Evolutionary conservation across 768 basidiomycete genomes (phyloP).

Genomic region (Suillus alpinus): DNA sequence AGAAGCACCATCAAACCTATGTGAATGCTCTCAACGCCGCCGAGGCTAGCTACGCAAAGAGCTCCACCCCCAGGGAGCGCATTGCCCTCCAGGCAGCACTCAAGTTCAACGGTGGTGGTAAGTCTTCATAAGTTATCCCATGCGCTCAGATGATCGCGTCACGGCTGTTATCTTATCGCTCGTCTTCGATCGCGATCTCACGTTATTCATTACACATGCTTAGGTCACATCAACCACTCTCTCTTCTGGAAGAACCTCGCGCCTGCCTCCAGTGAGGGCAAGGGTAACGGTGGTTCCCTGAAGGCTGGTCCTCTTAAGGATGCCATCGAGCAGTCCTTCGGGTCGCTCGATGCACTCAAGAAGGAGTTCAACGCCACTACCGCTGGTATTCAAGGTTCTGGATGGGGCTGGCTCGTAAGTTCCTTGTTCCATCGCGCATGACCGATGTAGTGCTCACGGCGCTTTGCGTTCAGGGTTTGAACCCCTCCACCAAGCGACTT

Average conservation of each 20-base stretch:
- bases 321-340: slow-evolving; percentile 63
- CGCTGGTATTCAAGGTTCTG: slow-evolving; percentile 86
- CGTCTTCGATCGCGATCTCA: slow-evolving; percentile 11
- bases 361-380: slow-evolving; percentile 84
- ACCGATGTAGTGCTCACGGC: slow-evolving; percentile 1
- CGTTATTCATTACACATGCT: slow-evolving; percentile 10
- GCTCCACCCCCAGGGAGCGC: slow-evolving; percentile 68
- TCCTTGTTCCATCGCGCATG: background rate
- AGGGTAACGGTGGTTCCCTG: slow-evolving; percentile 60
- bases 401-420: slow-evolving; percentile 96
- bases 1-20: slow-evolving; percentile 94
- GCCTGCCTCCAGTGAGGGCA: slow-evolving; percentile 49
- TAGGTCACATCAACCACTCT: slow-evolving; percentile 91
- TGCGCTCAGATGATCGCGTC: background rate
- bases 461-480: slow-evolving; percentile 52
- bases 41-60: slow-evolving; percentile 69
- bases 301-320: slow-evolving; percentile 62
- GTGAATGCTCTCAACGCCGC: slow-evolving; percentile 91
- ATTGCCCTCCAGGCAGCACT: slow-evolving; percentile 88
- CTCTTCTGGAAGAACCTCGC: slow-evolving; percentile 96
- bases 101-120: slow-evolving; percentile 96
- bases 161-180: slow-evolving; percentile 11
- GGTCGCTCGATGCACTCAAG: slow-evolving; percentile 67
- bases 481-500: slow-evolving; percentile 63
- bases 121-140: slow-evolving; percentile 20